Evolutionary conservation across 2,329 filamentous ascomycete species (phyloP), one percentile per base, ranked within the genome.

Genomic region (Rhynchosporium agropyri): DNA sequence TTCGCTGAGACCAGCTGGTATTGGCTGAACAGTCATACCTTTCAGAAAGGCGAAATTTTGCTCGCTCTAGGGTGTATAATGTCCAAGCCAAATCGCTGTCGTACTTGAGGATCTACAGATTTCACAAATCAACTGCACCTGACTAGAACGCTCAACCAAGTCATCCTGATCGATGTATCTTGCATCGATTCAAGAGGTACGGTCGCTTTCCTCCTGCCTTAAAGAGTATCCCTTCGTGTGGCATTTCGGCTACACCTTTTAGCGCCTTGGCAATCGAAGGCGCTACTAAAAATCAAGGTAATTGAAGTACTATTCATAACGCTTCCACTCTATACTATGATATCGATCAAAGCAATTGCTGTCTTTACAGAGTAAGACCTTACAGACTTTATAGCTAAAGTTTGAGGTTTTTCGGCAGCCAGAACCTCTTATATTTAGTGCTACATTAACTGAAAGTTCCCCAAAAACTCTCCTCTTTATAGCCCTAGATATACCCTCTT

Each of bases 161-260:
- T 60, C 58, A 29, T 54, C 20, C 46, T 60, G 58, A 33, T 60
- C 50, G 46, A 60, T 60, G n/a, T 28, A 60, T 33, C 53, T 54
- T 5, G 58, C 58, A 10, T 60, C 58, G 10, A 60, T 51, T 49
- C 58, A 60, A 1, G 54, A 7, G 49, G 28, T 26, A 7, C 45
- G 7, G 38, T n/a, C 26, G 20, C 28, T 20, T 3, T 51, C 29
- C 20, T 54, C 20, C n/a, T 8, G 5, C 33, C 58, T 48, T 9
- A 60, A 10, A 12, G 50, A 42, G 4, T 20, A 20, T 20, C 20
- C 20, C 20, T 20, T 20, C 20, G 1, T 20, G 20, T 20, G 20
- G 20, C 20, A 20, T 20, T 20, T 20, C 20, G 20, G 20, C 20
- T 20, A 1, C 20, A 20, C 20, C 20, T 20, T 20, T 20, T 20